A percentile compares a stretch with the other conserved stretches of the same genome.
phyloP scores from a whole-genome alignment of 2,329 filamentous ascomycete species.

The Penicillium sp. region DNA sequence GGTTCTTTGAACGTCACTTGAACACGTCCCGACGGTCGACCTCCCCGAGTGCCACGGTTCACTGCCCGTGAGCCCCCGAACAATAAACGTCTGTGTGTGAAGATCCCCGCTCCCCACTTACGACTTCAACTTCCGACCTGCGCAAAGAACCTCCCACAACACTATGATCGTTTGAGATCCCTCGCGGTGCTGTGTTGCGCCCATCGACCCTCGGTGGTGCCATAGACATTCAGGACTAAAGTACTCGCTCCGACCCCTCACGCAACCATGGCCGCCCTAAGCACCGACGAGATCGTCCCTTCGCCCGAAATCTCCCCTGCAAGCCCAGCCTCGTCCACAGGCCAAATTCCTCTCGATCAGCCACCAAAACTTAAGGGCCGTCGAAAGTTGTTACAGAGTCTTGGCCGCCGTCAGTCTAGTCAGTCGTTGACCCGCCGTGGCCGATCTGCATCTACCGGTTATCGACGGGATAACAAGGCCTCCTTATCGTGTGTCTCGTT shows the following conservation, averaged over 20 bases:
- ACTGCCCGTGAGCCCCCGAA: slow-evolving; percentile 13
- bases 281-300: slow-evolving; percentile 29
- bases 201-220: neutral
- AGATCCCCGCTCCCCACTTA: neutral
- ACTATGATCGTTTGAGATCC: slow-evolving; percentile 7
- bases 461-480: slow-evolving; percentile 61
- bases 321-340: slow-evolving; percentile 34
- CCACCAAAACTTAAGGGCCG: slow-evolving; percentile 64
- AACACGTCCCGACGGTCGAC: slow-evolving; percentile 10
- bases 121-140: neutral
- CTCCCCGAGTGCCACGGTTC: slow-evolving; percentile 19
- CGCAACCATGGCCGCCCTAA: slow-evolving; percentile 29
- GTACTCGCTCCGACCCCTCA: neutral
- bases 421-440: slow-evolving; percentile 66
- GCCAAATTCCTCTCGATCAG: slow-evolving; percentile 39
- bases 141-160: neutral
- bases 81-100: slow-evolving; percentile 1
- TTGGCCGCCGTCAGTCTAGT: slow-evolving; percentile 80
- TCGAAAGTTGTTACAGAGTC: slow-evolving; percentile 66
- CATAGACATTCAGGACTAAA: neutral
- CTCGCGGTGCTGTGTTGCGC: neutral
- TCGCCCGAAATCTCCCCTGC: slow-evolving; percentile 36
- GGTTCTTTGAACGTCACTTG: slow-evolving; percentile 9
- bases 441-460: slow-evolving; percentile 62
- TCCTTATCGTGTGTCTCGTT: slow-evolving; percentile 66